A percentile compares a stretch with the other conserved stretches of the same genome.
Evolutionary conservation across 805 yeast species (phyloP).

Genomic region (Kurtzmaniella cleridarum): DNA sequence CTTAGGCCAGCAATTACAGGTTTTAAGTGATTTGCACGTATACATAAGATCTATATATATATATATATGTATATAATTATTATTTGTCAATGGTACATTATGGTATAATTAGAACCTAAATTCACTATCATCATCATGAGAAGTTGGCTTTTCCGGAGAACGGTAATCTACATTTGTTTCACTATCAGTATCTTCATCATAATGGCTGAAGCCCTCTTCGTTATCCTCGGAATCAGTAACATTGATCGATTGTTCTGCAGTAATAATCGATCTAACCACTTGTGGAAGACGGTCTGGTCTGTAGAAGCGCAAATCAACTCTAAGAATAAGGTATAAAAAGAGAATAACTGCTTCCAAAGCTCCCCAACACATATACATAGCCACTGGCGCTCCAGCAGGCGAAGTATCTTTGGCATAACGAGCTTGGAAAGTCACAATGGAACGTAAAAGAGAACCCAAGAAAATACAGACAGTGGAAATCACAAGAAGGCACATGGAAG

Average conservation of each 20-base stretch:
- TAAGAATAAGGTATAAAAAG: slow-evolving; percentile 47
- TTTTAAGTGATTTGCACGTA: no score
- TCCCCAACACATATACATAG: slow-evolving; percentile 65
- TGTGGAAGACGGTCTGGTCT: slow-evolving; percentile 54
- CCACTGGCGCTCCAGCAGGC: slow-evolving; percentile 37
- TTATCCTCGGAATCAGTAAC: slow-evolving; percentile 22
- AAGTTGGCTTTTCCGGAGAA: slow-evolving; percentile 2
- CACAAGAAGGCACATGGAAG: slow-evolving; percentile 44
- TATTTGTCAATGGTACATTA: no score
- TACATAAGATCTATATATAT: no score
- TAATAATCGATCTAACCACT: slow-evolving; percentile 24
- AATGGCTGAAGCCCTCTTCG: slow-evolving; percentile 5
- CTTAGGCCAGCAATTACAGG: no score
- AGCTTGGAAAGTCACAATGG: slow-evolving; percentile 17
- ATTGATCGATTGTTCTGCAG: slow-evolving; percentile 30
- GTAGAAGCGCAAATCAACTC: slow-evolving; percentile 71
- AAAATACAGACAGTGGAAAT: slow-evolving; percentile 47
- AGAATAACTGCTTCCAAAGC: slow-evolving; percentile 53
- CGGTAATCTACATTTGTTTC: slow-evolving; percentile 6
- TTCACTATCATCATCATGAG: slow-evolving; percentile 3
- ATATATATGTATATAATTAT: no score
- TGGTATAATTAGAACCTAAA: slow-evolving; percentile 2
- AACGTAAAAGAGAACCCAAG: slow-evolving; percentile 47
- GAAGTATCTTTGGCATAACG: slow-evolving; percentile 3
- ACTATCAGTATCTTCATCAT: slow-evolving; percentile 3